A percentile compares a stretch with the other conserved stretches of the same genome.
phyloP scores from a whole-genome alignment of 2,329 filamentous ascomycete genomes.

The Trichoderma sp. region DNA sequence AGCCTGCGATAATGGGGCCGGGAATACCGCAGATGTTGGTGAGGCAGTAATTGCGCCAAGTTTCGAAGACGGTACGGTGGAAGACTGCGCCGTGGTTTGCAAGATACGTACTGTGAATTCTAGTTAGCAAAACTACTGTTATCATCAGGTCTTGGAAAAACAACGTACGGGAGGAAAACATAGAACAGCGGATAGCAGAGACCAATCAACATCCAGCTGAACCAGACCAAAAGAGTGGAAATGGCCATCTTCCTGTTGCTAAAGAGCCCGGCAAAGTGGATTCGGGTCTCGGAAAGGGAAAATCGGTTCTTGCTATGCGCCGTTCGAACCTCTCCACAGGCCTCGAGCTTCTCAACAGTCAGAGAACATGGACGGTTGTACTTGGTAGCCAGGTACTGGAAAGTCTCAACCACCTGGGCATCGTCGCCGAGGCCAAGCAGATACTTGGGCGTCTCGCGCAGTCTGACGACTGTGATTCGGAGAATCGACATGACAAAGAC shows the following conservation, averaged over 20 bases:
- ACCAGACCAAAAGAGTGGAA: slow-evolving; percentile 66
- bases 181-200: slow-evolving; percentile 75
- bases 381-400: slow-evolving; percentile 53
- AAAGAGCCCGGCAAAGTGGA: slow-evolving; percentile 68
- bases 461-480: slow-evolving; percentile 48
- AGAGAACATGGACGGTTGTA: slow-evolving; percentile 43
- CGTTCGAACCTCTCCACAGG: slow-evolving; percentile 46
- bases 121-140: not conserved
- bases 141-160: not conserved
- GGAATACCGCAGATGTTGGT: slow-evolving; percentile 68
- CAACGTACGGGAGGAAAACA: slow-evolving; percentile 64
- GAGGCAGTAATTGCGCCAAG: slow-evolving; percentile 73
- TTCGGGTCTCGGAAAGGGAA: slow-evolving; percentile 37
- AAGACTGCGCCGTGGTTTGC: slow-evolving; percentile 59
- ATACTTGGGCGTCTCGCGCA: slow-evolving; percentile 53
- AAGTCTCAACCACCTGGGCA: slow-evolving; percentile 50
- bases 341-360: slow-evolving; percentile 48
- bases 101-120: slow-evolving; percentile 54
- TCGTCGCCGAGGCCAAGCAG: slow-evolving; percentile 50
- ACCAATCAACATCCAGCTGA: slow-evolving; percentile 70
- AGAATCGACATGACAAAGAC: slow-evolving; percentile 48
- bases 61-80: slow-evolving; percentile 55
- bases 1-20: slow-evolving; percentile 68
- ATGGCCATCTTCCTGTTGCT: slow-evolving; percentile 59
- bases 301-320: slow-evolving; percentile 40